Evolutionary conservation across 2,329 filamentous ascomycete genomes (phyloP).

Genomic region (Ophiostoma angusticollis): DNA sequence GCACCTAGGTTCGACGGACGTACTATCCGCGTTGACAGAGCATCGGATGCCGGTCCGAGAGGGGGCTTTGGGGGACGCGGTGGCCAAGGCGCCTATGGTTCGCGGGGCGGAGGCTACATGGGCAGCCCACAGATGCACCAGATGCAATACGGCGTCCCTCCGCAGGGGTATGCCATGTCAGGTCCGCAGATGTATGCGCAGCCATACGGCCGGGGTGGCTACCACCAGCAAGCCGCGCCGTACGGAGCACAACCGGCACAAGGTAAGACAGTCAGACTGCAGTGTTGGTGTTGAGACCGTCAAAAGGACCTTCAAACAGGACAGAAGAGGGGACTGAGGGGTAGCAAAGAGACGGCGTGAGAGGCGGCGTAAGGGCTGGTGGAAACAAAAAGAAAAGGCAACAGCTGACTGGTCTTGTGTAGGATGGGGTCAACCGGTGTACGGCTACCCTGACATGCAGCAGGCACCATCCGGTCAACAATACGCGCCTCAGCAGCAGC

Average conservation of each 20-base stretch:
- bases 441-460: slow-evolving; percentile 34
- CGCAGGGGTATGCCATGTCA: slow-evolving; percentile 25
- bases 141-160: slow-evolving; percentile 21
- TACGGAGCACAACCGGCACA: slow-evolving; percentile 30
- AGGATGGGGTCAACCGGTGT: slow-evolving; percentile 25
- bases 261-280: slow-evolving; percentile 19
- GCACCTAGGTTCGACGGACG: slow-evolving; percentile 92
- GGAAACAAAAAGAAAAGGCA: not conserved
- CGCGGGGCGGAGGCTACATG: slow-evolving; percentile 22
- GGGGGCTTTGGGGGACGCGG: slow-evolving; percentile 37
- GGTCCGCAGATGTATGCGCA: slow-evolving; percentile 26
- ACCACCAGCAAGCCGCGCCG: slow-evolving; percentile 21
- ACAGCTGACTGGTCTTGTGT: not conserved
- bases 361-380: no score
- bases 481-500: slow-evolving; percentile 25
- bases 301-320: no score
- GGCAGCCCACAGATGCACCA: slow-evolving; percentile 23
- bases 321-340: not conserved
- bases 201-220: slow-evolving; percentile 31
- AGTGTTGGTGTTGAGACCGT: not conserved
- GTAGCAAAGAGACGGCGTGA: no score
- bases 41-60: slow-evolving; percentile 63
- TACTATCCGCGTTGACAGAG: slow-evolving; percentile 89
- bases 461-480: slow-evolving; percentile 18
- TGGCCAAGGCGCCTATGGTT: slow-evolving; percentile 20